These are phyloP conservation scores for Quercus wislizeni DNA, from an alignment of 306 rosid species.

Conservation along the genomic window DNA sequence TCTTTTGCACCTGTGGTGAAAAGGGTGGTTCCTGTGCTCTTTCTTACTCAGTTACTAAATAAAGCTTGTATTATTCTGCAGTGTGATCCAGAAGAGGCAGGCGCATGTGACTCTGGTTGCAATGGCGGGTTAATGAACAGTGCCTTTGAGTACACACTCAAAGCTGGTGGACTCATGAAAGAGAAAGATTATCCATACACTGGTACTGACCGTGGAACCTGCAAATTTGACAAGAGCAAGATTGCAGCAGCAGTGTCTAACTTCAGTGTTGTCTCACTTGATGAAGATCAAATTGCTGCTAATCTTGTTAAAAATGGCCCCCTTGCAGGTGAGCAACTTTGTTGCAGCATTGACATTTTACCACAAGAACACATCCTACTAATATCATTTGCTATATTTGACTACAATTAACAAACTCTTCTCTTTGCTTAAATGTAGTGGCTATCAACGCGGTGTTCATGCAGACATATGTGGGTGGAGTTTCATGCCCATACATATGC, in stretches of 20 bases:
- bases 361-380: neutral
- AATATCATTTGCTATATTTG: neutral
- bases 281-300: slow-evolving; percentile 90
- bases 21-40: neutral
- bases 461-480: slow-evolving; percentile 93
- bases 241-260: slow-evolving; percentile 86
- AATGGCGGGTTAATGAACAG: slow-evolving; percentile 96
- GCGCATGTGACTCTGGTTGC: slow-evolving; percentile 94
- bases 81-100: slow-evolving; percentile 88
- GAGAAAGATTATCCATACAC: slow-evolving; percentile 91
- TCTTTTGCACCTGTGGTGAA: neutral
- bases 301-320: slow-evolving; percentile 94
- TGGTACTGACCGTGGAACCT: slow-evolving; percentile 59
- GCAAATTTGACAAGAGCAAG: slow-evolving; percentile 79
- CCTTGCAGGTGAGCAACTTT: slow-evolving; percentile 61
- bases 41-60: neutral
- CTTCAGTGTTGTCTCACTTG: slow-evolving; percentile 82
- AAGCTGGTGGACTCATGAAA: slow-evolving; percentile 87
- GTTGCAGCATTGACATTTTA: neutral
- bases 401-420: slow-evolving; percentile 1
- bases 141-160: slow-evolving; percentile 87
- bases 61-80: slow-evolving; percentile 27
- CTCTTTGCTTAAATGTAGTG: slow-evolving; percentile 46
- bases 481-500: slow-evolving; percentile 92
- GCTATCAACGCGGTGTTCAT: slow-evolving; percentile 92